Percentiles rank a stretch among this genome's conserved stretches.
phyloP scores from a whole-genome alignment of 192 early-diverging fungal species.

The Entomortierella beljakovae region DNA sequence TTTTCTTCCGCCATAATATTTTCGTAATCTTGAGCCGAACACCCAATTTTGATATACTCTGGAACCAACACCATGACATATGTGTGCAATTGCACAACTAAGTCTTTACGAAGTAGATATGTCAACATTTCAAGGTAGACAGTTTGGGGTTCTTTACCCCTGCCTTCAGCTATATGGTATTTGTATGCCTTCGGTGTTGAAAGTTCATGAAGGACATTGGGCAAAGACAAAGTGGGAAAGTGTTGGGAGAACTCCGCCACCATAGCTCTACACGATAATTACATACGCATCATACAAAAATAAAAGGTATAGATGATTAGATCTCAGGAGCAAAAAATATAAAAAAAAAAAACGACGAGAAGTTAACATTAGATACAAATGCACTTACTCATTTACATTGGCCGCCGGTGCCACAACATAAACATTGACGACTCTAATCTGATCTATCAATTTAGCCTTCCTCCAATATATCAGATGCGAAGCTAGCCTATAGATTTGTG shows the following conservation, averaged over 20 bases:
- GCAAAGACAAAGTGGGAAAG: slow-evolving; percentile 68
- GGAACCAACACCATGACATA: slow-evolving; percentile 76
- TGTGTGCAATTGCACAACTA: slow-evolving; percentile 86
- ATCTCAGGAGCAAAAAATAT: slow-evolving; percentile 14
- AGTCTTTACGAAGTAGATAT: slow-evolving; percentile 79
- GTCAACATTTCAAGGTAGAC: slow-evolving; percentile 88
- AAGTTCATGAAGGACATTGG: slow-evolving; percentile 66
- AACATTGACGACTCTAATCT: slow-evolving; percentile 77
- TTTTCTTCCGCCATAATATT: slow-evolving; percentile 40
- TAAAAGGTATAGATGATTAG: background rate
- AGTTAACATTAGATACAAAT: background rate
- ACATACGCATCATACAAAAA: no score
- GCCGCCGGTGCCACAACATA: slow-evolving; percentile 83
- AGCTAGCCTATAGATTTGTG: slow-evolving; percentile 90
- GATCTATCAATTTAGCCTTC: slow-evolving; percentile 91
- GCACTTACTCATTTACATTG: slow-evolving; percentile 65
- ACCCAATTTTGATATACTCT: slow-evolving; percentile 64
- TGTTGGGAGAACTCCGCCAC: slow-evolving; percentile 67
- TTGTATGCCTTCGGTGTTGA: slow-evolving; percentile 68
- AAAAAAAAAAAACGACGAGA: background rate
- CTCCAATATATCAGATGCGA: slow-evolving; percentile 95
- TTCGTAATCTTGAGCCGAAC: slow-evolving; percentile 46
- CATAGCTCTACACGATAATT: slow-evolving; percentile 43
- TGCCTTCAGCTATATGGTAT: slow-evolving; percentile 58
- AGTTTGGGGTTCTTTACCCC: slow-evolving; percentile 70